Evolutionary conservation across 768 basidiomycete species (phyloP).

Genomic region (Suillus subluteus): DNA sequence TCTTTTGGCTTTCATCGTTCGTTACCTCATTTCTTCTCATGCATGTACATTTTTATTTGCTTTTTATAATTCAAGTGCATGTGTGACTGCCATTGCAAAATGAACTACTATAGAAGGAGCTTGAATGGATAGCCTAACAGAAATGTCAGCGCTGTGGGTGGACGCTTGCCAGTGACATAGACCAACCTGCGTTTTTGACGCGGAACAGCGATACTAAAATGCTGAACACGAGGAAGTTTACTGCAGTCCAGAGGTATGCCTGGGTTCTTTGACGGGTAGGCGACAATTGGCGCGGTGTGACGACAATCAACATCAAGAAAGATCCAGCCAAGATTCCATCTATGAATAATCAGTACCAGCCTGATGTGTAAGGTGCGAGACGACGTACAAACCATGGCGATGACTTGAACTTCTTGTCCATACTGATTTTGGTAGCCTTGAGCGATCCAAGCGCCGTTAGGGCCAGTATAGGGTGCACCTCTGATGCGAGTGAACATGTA

Average conservation of each 20-base stretch:
- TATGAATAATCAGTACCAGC: slow-evolving; percentile 36
- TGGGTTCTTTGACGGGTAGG: slow-evolving; percentile 80
- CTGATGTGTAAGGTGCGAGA: slow-evolving; percentile 3
- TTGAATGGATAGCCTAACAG: slow-evolving; percentile 78
- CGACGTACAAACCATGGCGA: slow-evolving; percentile 81
- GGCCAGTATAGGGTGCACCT: slow-evolving; percentile 66
- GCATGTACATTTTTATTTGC: slow-evolving; percentile 11
- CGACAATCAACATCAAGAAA: slow-evolving; percentile 78
- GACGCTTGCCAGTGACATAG: not conserved
- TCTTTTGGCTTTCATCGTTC: slow-evolving; percentile 18
- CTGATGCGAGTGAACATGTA: slow-evolving; percentile 98
- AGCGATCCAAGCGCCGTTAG: slow-evolving; percentile 80
- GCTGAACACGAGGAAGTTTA: slow-evolving; percentile 85
- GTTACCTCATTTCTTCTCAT: slow-evolving; percentile 20
- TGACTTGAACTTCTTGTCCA: slow-evolving; percentile 90
- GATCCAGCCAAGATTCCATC: slow-evolving; percentile 83
- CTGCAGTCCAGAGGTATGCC: slow-evolving; percentile 85
- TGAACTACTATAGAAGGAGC: slow-evolving; percentile 57
- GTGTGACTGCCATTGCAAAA: slow-evolving; percentile 18
- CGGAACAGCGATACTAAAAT: slow-evolving; percentile 85
- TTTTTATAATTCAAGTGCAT: slow-evolving; percentile 18
- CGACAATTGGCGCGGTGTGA: slow-evolving; percentile 78
- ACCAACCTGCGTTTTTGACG: slow-evolving; percentile 85
- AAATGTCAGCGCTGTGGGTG: slow-evolving; percentile 10
- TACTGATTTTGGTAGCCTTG: slow-evolving; percentile 87